Evolutionary conservation across 2,329 filamentous ascomycete species (phyloP).

Genomic region (Arthrobotrys sphaeroides): DNA sequence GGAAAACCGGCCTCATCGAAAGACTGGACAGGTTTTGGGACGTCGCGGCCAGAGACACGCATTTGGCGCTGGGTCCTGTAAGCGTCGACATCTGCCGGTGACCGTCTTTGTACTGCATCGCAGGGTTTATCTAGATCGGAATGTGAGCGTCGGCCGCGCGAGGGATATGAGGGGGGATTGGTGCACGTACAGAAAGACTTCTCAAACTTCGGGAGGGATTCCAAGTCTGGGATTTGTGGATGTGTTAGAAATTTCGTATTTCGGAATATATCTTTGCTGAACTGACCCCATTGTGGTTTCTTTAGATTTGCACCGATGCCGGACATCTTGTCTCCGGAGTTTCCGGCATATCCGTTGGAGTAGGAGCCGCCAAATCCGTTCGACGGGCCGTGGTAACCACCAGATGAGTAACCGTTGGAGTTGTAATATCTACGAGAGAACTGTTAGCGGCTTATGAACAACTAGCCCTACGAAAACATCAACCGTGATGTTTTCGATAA

Average conservation of each 20-base stretch:
- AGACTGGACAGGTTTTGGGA: constrained; percentile 93
- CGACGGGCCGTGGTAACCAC: constrained; percentile 58
- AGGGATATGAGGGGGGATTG: not conserved
- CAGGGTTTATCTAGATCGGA: constrained; percentile 46
- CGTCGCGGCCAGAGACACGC: constrained; percentile 78
- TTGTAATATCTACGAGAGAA: constrained; percentile 60
- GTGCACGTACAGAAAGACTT: constrained; percentile 81
- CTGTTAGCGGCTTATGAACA: constrained; percentile 1
- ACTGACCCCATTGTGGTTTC: constrained; percentile 86
- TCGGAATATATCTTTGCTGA: constrained; percentile 15
- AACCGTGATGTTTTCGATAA: not conserved
- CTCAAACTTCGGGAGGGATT: constrained; percentile 89
- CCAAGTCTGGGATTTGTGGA: constrained; percentile 69
- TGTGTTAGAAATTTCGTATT: constrained; percentile 27
- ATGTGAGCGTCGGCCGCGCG: not conserved
- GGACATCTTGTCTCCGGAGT: constrained; percentile 91
- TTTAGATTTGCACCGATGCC: constrained; percentile 87
- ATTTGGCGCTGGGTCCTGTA: constrained; percentile 90
- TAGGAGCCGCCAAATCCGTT: constrained; percentile 59
- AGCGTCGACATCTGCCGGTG: constrained; percentile 80
- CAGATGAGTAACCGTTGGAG: constrained; percentile 64
- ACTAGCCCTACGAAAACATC: not conserved
- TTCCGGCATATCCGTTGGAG: constrained; percentile 62
- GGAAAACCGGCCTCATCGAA: constrained; percentile 99
- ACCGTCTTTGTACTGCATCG: constrained; percentile 72